These are phyloP conservation scores for Kwoniella dejecticola DNA, from an alignment of 768 basidiomycete species.

Conservation along the genomic window DNA sequence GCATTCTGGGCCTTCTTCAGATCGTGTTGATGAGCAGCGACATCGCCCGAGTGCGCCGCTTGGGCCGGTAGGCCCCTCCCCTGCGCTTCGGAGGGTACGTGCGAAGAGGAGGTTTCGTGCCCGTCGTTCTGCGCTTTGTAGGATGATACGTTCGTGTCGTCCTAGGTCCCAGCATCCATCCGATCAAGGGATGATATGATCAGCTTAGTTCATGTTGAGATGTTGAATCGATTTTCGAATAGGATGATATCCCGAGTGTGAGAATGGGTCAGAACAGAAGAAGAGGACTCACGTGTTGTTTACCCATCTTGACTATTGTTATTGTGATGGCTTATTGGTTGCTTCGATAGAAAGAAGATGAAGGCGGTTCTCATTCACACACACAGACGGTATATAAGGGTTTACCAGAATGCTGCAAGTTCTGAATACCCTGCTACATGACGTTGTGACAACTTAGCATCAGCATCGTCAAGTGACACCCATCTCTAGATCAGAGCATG, in stretches of 20 bases:
- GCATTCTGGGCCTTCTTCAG: slow-evolving; percentile 21
- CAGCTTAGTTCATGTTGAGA: too few relatives aligned
- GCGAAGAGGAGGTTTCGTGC: neutral
- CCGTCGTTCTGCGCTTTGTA: slow-evolving; percentile 9
- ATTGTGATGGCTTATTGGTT: neutral
- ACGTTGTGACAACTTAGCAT: too few relatives aligned
- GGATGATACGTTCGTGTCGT: slow-evolving; percentile 11
- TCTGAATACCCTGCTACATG: too few relatives aligned
- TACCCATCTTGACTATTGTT: slow-evolving; percentile 15
- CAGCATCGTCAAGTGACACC: too few relatives aligned
- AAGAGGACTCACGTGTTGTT: slow-evolving; percentile 16
- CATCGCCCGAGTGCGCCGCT: slow-evolving; percentile 4
- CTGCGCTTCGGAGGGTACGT: slow-evolving; percentile 6
- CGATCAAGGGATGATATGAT: too few relatives aligned
- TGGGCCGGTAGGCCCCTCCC: slow-evolving; percentile 5
- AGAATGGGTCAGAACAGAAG: neutral
- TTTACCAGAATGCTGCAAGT: too few relatives aligned
- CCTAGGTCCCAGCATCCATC: slow-evolving; percentile 1
- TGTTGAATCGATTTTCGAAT: neutral
- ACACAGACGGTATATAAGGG: too few relatives aligned
- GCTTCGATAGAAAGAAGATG: neutral
- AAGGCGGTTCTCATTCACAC: neutral
- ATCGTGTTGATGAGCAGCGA: slow-evolving; percentile 4
- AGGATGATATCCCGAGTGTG: neutral
- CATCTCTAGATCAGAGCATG: neutral